A percentile compares a stretch with the other conserved stretches of the same genome.
These are phyloP conservation scores for Ceratocystis papillata DNA, from an alignment of 2,329 filamentous ascomycete species.

Conservation along the genomic window DNA sequence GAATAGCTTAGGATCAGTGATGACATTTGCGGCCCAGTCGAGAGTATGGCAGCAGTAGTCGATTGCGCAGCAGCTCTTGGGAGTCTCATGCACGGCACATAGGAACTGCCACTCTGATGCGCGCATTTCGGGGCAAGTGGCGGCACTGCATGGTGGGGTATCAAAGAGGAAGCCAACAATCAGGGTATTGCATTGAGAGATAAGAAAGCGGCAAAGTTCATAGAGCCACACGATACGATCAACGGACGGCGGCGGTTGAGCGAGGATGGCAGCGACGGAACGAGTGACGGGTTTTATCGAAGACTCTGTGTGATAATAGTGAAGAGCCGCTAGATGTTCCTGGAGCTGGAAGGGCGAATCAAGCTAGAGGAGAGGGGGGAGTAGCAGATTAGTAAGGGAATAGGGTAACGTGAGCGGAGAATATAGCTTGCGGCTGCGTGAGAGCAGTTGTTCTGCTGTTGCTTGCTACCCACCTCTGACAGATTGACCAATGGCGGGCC, in stretches of 20 bases:
- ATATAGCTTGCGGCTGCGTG: no score
- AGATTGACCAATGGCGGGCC: constrained; percentile 82
- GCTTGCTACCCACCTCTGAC: constrained; percentile 50
- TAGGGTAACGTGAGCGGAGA: not conserved
- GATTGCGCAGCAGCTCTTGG: constrained; percentile 94
- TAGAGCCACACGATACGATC: constrained; percentile 92
- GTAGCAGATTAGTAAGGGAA: not conserved
- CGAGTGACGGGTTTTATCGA: constrained; percentile 63
- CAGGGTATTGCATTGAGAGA: constrained; percentile 84
- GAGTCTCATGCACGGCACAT: constrained; percentile 91
- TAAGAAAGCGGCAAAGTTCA: constrained; percentile 92
- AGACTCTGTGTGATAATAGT: constrained; percentile 64
- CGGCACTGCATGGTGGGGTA: constrained; percentile 72
- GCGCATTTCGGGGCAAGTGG: constrained; percentile 94
- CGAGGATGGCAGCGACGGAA: constrained; percentile 62
- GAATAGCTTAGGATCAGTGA: constrained; percentile 91
- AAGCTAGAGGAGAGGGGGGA: constrained; percentile 46
- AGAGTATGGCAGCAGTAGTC: constrained; percentile 99
- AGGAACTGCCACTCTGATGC: constrained; percentile 98
- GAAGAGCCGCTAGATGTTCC: constrained; percentile 87
- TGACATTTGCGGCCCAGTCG: constrained; percentile 90
- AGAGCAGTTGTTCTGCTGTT: not conserved
- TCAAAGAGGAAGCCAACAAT: constrained; percentile 91
- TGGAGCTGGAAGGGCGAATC: constrained; percentile 96
- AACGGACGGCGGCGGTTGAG: constrained; percentile 67